These are phyloP conservation scores for Neltuma alba DNA, from an alignment of 306 rosid species.

Conservation along the genomic window DNA sequence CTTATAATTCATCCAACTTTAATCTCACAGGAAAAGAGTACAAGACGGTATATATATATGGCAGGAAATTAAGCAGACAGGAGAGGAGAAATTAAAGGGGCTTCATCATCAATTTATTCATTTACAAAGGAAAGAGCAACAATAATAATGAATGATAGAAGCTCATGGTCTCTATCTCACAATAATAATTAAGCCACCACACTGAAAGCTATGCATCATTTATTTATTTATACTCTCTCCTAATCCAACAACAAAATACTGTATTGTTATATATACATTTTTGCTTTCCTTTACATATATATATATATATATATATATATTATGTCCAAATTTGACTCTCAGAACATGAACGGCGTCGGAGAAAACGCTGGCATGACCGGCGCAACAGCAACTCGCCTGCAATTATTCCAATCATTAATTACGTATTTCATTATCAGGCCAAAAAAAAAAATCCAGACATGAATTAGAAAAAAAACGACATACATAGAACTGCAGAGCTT, in stretches of 20 bases:
- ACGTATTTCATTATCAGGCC: not conserved
- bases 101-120: not conserved
- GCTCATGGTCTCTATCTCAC: not conserved
- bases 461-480: too few relatives aligned
- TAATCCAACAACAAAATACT: not conserved
- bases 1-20: too few relatives aligned
- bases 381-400: conserved; percentile 45
- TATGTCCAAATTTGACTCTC: conserved; percentile 10
- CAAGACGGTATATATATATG: too few relatives aligned
- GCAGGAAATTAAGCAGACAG: not conserved
- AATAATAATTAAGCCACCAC: not conserved
- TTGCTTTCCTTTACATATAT: not conserved
- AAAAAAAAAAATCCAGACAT: not conserved
- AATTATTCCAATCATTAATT: not conserved
- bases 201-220: not conserved
- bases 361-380: conserved; percentile 51
- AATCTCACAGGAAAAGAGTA: too few relatives aligned
- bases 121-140: not conserved
- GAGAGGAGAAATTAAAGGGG: not conserved
- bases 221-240: not conserved
- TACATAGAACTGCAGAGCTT: too few relatives aligned
- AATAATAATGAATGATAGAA: not conserved
- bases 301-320: not conserved
- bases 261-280: not conserved
- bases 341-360: conserved; percentile 65